Evolutionary conservation across 768 basidiomycete species (phyloP).

Genomic region (Amylocystis lapponica): DNA sequence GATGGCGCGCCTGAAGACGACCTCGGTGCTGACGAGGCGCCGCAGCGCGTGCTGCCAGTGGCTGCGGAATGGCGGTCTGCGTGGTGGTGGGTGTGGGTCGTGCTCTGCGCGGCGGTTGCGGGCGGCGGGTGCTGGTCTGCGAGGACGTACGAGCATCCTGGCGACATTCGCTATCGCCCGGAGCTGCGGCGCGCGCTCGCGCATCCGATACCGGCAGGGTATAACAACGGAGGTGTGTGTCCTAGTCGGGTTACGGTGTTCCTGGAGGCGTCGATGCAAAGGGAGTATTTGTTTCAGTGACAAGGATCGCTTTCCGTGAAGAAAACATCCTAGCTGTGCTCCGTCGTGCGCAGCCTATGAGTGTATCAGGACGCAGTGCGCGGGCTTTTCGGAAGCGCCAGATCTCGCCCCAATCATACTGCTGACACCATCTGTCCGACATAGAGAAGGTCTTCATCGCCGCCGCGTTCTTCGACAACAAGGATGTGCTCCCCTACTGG

Average conservation of each 20-base stretch:
- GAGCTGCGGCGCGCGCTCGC: conserved; percentile 16
- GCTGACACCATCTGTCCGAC: neutral
- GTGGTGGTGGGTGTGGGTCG: conserved; percentile 3
- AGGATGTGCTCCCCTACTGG: conserved; percentile 35
- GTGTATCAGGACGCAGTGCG: neutral
- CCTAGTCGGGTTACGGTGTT: neutral
- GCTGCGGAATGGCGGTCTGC: no score
- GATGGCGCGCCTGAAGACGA: no score
- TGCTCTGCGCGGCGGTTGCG: conserved; percentile 2
- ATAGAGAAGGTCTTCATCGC: conserved; percentile 32
- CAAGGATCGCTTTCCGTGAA: no score
- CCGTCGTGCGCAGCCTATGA: neutral
- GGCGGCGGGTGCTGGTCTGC: conserved; percentile 2
- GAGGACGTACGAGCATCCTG: conserved; percentile 20
- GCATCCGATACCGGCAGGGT: conserved; percentile 12
- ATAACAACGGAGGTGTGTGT: conserved; percentile 12
- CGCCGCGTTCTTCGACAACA: conserved; percentile 37
- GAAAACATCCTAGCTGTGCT: neutral
- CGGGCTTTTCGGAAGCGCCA: neutral
- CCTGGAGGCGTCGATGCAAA: neutral
- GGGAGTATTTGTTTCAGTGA: neutral
- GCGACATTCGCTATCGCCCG: conserved; percentile 21
- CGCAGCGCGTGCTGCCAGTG: no score
- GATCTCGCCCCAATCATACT: neutral
- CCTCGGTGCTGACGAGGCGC: no score